Evolutionary conservation across 2,329 filamentous ascomycete genomes (phyloP).

Genomic region (Aspergillus pseudoviridinutans): DNA sequence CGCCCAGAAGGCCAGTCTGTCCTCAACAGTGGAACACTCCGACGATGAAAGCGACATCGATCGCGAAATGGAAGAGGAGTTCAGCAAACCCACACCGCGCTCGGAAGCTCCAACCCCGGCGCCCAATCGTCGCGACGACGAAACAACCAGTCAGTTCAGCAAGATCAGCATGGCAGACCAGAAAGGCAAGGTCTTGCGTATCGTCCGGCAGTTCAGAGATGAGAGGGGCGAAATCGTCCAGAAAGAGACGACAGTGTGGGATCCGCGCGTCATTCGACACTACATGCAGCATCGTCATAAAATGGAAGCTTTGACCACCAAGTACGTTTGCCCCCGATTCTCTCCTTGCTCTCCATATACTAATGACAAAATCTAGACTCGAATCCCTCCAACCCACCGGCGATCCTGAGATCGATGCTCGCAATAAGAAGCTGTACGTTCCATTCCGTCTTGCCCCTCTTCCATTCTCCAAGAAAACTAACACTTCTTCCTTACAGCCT

Average conservation of each 20-base stretch:
- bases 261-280: conserved; percentile 81
- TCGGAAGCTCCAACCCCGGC: conserved; percentile 62
- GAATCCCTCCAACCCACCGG: conserved; percentile 62
- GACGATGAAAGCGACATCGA: conserved; percentile 66
- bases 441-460: background rate
- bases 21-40: conserved; percentile 69
- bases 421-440: conserved; percentile 55
- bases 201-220: conserved; percentile 65
- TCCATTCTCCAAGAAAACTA: background rate
- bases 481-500: conserved; percentile 47
- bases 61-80: conserved; percentile 47
- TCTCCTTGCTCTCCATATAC: background rate
- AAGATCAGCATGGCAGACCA: conserved; percentile 66
- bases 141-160: conserved; percentile 75
- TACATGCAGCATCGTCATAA: conserved; percentile 77
- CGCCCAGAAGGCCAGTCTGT: conserved; percentile 74
- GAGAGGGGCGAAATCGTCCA: conserved; percentile 61
- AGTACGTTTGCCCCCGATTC: conserved; percentile 50
- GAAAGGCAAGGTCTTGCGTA: conserved; percentile 65
- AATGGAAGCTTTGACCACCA: conserved; percentile 66
- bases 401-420: conserved; percentile 62
- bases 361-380: conserved; percentile 41
- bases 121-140: conserved; percentile 59
- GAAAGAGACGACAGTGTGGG: conserved; percentile 62
- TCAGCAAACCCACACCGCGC: conserved; percentile 56